Percentiles rank a stretch among this genome's conserved stretches.
Evolutionary conservation across 257 asterid genomes (phyloP).

Genomic region (Capsicum baccatum): DNA sequence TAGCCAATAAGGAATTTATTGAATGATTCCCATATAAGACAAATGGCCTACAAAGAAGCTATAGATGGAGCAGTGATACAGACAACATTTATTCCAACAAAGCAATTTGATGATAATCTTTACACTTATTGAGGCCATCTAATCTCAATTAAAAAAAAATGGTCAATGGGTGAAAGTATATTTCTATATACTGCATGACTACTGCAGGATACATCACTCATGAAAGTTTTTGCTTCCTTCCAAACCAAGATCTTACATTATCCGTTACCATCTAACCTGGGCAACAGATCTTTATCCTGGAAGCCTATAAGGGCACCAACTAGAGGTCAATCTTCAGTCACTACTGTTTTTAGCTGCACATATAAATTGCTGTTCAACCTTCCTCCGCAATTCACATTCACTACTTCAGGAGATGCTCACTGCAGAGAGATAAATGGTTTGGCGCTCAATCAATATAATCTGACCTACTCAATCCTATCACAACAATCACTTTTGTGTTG

Average conservation of each 20-base stretch:
- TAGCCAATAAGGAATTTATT: not conserved
- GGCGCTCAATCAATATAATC: not conserved
- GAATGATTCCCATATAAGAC: not conserved
- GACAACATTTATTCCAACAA: not conserved
- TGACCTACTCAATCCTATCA: slow-evolving; percentile 8
- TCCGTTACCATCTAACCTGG: not conserved
- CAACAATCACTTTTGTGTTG: slow-evolving; percentile 4
- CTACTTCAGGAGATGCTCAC: not conserved
- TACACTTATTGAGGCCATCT: not conserved
- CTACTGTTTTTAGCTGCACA: slow-evolving; percentile 36
- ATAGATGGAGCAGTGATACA: slow-evolving; percentile 4
- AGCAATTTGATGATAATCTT: not conserved
- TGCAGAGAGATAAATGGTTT: not conserved
- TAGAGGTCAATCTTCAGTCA: not conserved
- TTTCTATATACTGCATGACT: not conserved
- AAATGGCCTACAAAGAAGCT: slow-evolving; percentile 13
- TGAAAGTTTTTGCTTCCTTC: not conserved
- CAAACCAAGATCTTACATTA: not conserved
- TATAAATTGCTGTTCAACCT: slow-evolving; percentile 33
- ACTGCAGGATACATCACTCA: not conserved
- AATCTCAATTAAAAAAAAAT: not conserved
- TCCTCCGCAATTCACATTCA: slow-evolving; percentile 50
- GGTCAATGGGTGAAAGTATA: not conserved
- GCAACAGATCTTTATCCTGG: not conserved
- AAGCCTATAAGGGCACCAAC: slow-evolving; percentile 8